Base-by-base conservation (phyloP, 176 grass and related monocot genomes). In the Triticum turgidum region DNA sequence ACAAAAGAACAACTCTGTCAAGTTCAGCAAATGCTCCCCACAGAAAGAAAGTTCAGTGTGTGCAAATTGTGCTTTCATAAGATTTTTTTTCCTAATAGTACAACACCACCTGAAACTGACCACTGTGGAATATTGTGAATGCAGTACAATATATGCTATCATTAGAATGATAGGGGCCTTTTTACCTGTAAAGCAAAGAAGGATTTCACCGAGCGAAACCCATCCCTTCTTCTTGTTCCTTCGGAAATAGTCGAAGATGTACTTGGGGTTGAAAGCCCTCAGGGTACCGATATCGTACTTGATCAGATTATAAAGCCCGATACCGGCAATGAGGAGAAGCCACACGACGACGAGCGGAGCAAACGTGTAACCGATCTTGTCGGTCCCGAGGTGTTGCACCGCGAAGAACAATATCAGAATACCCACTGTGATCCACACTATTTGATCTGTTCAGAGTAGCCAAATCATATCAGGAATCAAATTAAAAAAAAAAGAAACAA, bases 341-440 rank as follows among this genome's bases (percentile, higher is more conserved):
- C 94, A 96, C 21, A 87, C 18, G 0, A 81, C 4, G 24, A 96
- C 80, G 29, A 96, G 22, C 2, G 94, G 91, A 0, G 91, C 94
- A 91, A 96, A 96, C 1, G 85, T 83, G 83, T 93, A 96, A 11
- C 94, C 94, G 35, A 96, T 86, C 58, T 85, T 93, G 68, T 93
- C 87, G 1, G 94, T 93, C 5, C 94, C 94, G 22, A 91, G 89
- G 22, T 82, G 82, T 61, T 96, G 94, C 18, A 93, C 52, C 0
- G 69, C 25, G 52, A 96, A 96, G 29, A 96, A 73, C 18, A 71
- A 12, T 37, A 96, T 76, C 29, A 96, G 47, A 44, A 96, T 93
- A 1, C 7, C 89, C 52, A 93, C 87, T 4, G 94, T 91, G 58
- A 96, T 93, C 80, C 77, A 77, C 15, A 90, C 91, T 12, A 85